Evolutionary conservation across 768 basidiomycete genomes (phyloP), one percentile per base, ranked within the genome.

Genomic region (Hortiboletus campestris): DNA sequence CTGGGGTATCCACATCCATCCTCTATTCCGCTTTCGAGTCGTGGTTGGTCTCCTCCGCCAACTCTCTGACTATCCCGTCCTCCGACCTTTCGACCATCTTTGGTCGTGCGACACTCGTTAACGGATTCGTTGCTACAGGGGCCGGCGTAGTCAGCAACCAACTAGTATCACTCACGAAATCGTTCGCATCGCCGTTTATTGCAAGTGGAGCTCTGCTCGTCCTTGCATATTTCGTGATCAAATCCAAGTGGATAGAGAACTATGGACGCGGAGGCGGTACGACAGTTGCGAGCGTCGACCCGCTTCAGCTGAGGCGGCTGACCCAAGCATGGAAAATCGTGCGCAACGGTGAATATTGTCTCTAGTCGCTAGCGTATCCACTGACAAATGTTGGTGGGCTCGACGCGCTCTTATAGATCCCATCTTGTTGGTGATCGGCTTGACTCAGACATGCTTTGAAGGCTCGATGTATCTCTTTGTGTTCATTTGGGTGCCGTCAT

Each of bases 381-480:
- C 52, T 57, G 51, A 60, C 28, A 17, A 25, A 16, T 11, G 2
- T 13, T 34, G 59, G 28, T 46, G 32, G 25, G 40, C n/a, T 17
- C 34, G 29, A 45, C 11, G 12, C 14, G 20, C 31, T 1, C 28
- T 45, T 56, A 11, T 63, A 88, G 88, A 89, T 64, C 78, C 81
- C 1, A 63, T 81, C 45, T 76, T 91, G 11, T 71, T 89, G 57
- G 79, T 80, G 25, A 78, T 91, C 20, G 86, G 88, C 32, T 71
- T 90, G 50, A 84, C 84, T 0, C 88, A 91, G 70, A 91, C 89
- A 1, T 88, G 85, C 70, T 91, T 91, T 65, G 88, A 91, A 66
- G 89, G 89, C 3, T 88, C 86, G 6, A 89, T 90, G 88, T 90
- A 91, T 70, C 80, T 90, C 57, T 91, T 90, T 70, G 89, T 90